Evolutionary conservation across 1,139 yeast genomes (phyloP).

Genomic region (Zygoascus sp.): DNA sequence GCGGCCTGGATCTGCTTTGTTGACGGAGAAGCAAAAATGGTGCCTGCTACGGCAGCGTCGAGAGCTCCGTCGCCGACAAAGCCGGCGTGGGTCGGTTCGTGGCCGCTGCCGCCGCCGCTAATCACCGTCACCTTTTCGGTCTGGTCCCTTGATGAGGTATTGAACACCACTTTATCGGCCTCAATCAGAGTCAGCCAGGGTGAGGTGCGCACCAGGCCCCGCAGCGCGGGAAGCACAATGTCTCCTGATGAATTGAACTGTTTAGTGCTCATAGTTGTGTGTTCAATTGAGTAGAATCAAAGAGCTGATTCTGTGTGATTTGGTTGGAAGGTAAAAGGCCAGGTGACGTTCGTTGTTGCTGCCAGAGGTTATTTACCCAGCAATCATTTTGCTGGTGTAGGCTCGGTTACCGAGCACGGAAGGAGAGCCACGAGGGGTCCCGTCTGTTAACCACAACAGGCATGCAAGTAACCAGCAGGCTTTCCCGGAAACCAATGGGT

Average conservation of each 20-base stretch:
- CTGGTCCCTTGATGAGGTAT: conserved; percentile 20
- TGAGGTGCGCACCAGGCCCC: conserved; percentile 65
- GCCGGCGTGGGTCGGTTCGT: conserved; percentile 91
- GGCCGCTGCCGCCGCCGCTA: conserved; percentile 96
- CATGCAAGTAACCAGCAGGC: too few relatives aligned
- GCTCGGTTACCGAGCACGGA: too few relatives aligned
- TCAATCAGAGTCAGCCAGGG: conserved; percentile 62
- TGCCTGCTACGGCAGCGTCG: conserved; percentile 86
- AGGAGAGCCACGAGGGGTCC: too few relatives aligned
- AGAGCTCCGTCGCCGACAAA: conserved; percentile 78
- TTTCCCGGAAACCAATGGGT: too few relatives aligned
- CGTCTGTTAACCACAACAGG: too few relatives aligned
- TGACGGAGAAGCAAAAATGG: conserved; percentile 86
- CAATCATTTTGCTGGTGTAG: too few relatives aligned
- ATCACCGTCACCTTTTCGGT: conserved; percentile 48
- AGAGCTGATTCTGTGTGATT: background rate
- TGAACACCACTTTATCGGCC: conserved; percentile 62
- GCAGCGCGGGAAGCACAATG: conserved; percentile 58
- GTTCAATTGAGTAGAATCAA: background rate
- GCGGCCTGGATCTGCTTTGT: conserved; percentile 81
- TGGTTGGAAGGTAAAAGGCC: too few relatives aligned
- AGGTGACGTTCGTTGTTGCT: too few relatives aligned
- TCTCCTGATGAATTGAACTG: conserved; percentile 43
- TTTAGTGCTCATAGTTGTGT: conserved; percentile 20
- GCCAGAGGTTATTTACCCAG: too few relatives aligned